These are phyloP conservation scores for Ichthyophthirius multifiliis DNA, from an alignment of 169 alveolate species.

Conservation along the genomic window DNA sequence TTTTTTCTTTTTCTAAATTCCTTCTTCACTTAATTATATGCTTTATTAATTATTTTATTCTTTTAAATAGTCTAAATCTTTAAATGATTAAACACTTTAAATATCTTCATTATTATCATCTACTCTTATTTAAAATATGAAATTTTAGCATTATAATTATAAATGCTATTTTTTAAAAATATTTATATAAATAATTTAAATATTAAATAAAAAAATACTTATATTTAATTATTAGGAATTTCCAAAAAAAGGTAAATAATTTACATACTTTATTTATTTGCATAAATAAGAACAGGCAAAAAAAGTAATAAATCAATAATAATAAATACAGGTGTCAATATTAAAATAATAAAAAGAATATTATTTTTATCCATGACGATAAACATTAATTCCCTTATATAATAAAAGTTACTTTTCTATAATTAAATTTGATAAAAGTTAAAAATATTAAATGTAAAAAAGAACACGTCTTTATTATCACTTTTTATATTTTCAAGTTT, in stretches of 20 bases:
- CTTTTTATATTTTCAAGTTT: not conserved
- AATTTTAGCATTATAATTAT: not conserved
- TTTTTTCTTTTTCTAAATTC: not conserved
- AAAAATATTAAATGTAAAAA: not conserved
- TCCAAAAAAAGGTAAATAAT: not conserved
- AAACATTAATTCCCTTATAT: not conserved
- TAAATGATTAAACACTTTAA: not conserved
- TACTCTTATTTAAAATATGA: not conserved
- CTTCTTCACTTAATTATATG: not conserved
- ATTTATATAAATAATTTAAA: too few relatives aligned
- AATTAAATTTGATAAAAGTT: not conserved
- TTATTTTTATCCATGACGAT: not conserved
- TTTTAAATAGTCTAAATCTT: not conserved
- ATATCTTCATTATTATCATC: not conserved
- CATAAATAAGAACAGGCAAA: not conserved
- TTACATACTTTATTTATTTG: not conserved
- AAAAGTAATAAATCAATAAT: not conserved
- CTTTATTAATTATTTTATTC: not conserved
- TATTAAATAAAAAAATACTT: too few relatives aligned
- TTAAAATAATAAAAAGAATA: not conserved
- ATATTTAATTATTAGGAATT: not conserved
- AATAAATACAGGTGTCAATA: not conserved
- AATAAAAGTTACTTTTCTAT: not conserved
- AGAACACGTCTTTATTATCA: not conserved
- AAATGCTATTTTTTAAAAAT: too few relatives aligned